Percentiles rank a stretch among this genome's conserved stretches.
These are phyloP conservation scores for Ambrosiella cleistominuta DNA, from an alignment of 2,329 filamentous ascomycete species.

Conservation along the genomic window DNA sequence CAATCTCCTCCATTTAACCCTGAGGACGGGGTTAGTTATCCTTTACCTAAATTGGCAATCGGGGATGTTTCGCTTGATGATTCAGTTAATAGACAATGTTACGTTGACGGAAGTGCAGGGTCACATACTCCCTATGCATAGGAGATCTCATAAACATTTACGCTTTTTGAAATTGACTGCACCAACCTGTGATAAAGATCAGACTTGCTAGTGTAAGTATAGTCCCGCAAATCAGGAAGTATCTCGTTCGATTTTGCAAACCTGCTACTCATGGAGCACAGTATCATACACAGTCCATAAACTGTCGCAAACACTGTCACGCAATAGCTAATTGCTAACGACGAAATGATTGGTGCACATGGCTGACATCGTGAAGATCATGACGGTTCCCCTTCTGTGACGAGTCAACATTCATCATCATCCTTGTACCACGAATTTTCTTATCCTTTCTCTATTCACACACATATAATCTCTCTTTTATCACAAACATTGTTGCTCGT, in stretches of 20 bases:
- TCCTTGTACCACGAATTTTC: no score
- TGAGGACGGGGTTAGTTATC: no score
- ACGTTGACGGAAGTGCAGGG: not conserved
- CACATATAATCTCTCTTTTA: no score
- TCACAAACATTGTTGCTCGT: no score
- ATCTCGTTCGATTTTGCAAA: not conserved
- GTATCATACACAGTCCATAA: not conserved
- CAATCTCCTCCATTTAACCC: no score
- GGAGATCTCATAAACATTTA: not conserved
- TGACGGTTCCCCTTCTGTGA: no score
- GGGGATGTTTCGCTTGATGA: not conserved
- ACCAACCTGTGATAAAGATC: not conserved
- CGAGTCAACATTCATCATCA: no score
- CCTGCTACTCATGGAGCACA: not conserved
- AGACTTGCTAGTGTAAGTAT: not conserved
- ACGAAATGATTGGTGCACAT: no score
- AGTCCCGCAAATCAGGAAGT: not conserved
- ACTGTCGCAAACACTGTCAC: not conserved
- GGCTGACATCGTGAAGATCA: no score
- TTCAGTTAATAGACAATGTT: not conserved
- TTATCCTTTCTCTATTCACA: no score
- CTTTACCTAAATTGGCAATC: not conserved
- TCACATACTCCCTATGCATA: not conserved
- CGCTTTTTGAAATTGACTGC: not conserved
- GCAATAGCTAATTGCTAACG: not conserved